These are phyloP conservation scores for Tulasnella sp. DNA, from an alignment of 768 basidiomycete genomes.

Conservation along the genomic window DNA sequence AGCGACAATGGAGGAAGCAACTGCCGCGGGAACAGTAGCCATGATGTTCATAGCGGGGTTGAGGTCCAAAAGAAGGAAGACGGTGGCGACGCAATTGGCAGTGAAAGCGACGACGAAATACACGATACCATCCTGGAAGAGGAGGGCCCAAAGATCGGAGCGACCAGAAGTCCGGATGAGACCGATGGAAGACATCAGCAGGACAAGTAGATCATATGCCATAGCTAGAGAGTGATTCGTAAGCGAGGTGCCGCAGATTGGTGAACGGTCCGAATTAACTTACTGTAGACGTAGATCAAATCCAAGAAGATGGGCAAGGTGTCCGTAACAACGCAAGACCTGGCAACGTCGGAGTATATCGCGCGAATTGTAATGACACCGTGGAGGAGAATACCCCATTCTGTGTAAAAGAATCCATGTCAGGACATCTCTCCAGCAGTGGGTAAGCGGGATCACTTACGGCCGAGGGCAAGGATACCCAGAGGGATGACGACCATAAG, in stretches of 20 bases:
- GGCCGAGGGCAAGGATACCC: conserved; percentile 52
- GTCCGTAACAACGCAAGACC: conserved; percentile 18
- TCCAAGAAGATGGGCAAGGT: conserved; percentile 46
- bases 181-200: conserved; percentile 55
- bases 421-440: neutral
- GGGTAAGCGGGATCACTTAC: conserved; percentile 26
- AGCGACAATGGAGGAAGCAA: conserved; percentile 21
- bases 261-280: conserved; percentile 49
- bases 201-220: conserved; percentile 58
- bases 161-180: conserved; percentile 45
- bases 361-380: conserved; percentile 32
- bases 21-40: conserved; percentile 21
- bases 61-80: conserved; percentile 42
- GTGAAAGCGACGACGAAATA: conserved; percentile 67
- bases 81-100: conserved; percentile 28
- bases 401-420: neutral
- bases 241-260: neutral
- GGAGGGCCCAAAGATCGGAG: conserved; percentile 50
- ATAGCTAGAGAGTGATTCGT: conserved; percentile 36
- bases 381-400: conserved; percentile 60
- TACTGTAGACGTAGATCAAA: conserved; percentile 54
- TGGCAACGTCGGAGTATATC: neutral
- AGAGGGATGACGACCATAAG: conserved; percentile 45
- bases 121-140: conserved; percentile 65
- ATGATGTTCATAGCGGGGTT: conserved; percentile 37